A percentile compares a stretch with the other conserved stretches of the same genome.
phyloP scores from a whole-genome alignment of 805 yeast genomes.

The Barnettozyma botsteinii region DNA sequence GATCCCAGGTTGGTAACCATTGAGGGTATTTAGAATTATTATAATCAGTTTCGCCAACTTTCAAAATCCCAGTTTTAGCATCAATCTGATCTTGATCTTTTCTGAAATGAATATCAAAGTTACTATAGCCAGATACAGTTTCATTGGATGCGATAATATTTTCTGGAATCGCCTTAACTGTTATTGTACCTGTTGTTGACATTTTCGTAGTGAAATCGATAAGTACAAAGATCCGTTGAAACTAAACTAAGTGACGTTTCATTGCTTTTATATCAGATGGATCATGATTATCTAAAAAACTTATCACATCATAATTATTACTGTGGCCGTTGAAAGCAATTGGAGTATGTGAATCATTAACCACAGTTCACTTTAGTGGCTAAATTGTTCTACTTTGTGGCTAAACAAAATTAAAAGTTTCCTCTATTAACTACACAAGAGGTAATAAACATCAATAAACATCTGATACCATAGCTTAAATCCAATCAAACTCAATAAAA shows the following conservation, averaged over 20 bases:
- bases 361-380: neutral
- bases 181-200: conserved; percentile 12
- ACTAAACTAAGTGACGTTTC: no score
- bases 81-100: conserved; percentile 45
- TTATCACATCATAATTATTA: no score
- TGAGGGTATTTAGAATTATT: conserved; percentile 40
- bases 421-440: no score
- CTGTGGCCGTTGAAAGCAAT: no score
- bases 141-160: neutral
- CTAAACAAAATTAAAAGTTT: no score
- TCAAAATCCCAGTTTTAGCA: conserved; percentile 39
- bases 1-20: conserved; percentile 66
- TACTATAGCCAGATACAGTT: conserved; percentile 14
- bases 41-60: conserved; percentile 37
- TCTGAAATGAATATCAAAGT: conserved; percentile 40
- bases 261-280: no score
- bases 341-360: neutral
- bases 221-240: no score
- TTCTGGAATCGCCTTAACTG: conserved; percentile 9
- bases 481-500: no score
- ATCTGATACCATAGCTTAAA: no score
- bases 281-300: no score
- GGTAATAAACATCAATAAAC: no score
- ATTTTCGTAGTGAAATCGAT: no score
- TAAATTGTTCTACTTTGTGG: neutral